A percentile compares a stretch with the other conserved stretches of the same genome.
These are phyloP conservation scores for Alternaria triticimaculans DNA, from an alignment of 2,329 filamentous ascomycete species.

Conservation along the genomic window DNA sequence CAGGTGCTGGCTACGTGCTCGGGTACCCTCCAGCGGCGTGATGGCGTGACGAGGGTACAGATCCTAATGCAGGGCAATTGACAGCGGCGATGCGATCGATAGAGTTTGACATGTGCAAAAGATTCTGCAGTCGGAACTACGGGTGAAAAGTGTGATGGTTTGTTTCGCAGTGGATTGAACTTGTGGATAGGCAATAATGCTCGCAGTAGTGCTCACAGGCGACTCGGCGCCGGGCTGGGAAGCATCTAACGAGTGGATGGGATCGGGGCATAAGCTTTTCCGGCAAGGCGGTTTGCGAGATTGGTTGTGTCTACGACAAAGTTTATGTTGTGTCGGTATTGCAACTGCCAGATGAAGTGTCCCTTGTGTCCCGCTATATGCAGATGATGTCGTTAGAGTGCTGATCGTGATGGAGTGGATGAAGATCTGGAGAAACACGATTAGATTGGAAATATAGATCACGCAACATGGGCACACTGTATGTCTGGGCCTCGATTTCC, in stretches of 20 bases:
- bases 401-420: background rate
- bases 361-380: background rate
- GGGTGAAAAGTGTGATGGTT: slow-evolving; percentile 2
- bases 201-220: slow-evolving; percentile 6
- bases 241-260: slow-evolving; percentile 1
- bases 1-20: background rate
- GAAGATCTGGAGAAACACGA: background rate
- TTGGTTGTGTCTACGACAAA: background rate
- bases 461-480: background rate
- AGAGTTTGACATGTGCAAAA: slow-evolving; percentile 7
- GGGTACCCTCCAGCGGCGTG: slow-evolving; percentile 10
- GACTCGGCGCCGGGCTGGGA: slow-evolving; percentile 1
- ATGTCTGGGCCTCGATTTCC: background rate
- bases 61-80: slow-evolving; percentile 15
- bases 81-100: slow-evolving; percentile 1
- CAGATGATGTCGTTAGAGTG: background rate
- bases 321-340: slow-evolving; percentile 3
- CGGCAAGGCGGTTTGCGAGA: slow-evolving; percentile 7
- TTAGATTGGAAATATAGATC: background rate
- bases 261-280: slow-evolving; percentile 12
- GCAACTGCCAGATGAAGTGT: background rate
- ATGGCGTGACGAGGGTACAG: slow-evolving; percentile 14
- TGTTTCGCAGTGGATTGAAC: slow-evolving; percentile 5
- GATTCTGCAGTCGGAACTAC: background rate
- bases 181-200: slow-evolving; percentile 10